Evolutionary conservation across 2,329 filamentous ascomycete species (phyloP).

Genomic region (Sclerotinia trifoliorum): DNA sequence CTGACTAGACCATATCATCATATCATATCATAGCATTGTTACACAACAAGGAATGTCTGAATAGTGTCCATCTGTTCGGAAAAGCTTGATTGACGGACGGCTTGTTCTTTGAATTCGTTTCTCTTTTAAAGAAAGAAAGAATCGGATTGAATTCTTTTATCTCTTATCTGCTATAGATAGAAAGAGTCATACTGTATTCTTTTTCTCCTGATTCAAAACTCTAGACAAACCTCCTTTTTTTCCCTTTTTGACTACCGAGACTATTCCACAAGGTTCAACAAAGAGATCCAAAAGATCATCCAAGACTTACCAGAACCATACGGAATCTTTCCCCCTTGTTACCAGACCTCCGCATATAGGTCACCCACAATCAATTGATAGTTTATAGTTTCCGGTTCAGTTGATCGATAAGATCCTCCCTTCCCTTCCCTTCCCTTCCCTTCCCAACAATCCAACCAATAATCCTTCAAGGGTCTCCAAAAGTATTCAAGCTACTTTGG

Average conservation of each 20-base stretch:
- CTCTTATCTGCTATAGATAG: too few species aligned
- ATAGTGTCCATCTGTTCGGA: background rate
- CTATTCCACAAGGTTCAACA: background rate
- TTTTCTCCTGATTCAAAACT: background rate
- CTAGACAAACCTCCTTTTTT: background rate
- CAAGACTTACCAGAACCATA: background rate
- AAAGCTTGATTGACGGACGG: too few species aligned
- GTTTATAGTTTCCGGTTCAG: background rate
- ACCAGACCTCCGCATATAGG: background rate
- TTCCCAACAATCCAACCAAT: background rate
- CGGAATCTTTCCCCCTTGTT: background rate
- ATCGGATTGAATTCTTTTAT: background rate
- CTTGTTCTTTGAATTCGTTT: background rate
- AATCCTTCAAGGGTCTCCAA: background rate
- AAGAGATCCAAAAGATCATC: background rate
- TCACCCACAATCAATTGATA: background rate
- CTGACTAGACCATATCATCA: background rate
- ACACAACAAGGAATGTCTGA: background rate
- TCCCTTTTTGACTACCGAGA: constrained; percentile 12
- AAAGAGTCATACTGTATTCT: too few species aligned
- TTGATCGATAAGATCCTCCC: constrained; percentile 1
- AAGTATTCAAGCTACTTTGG: background rate
- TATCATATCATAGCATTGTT: background rate
- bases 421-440: background rate
- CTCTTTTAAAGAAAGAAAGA: background rate